These are phyloP conservation scores for Brassica juncea DNA, from an alignment of 345 rosid genomes.

Conservation along the genomic window DNA sequence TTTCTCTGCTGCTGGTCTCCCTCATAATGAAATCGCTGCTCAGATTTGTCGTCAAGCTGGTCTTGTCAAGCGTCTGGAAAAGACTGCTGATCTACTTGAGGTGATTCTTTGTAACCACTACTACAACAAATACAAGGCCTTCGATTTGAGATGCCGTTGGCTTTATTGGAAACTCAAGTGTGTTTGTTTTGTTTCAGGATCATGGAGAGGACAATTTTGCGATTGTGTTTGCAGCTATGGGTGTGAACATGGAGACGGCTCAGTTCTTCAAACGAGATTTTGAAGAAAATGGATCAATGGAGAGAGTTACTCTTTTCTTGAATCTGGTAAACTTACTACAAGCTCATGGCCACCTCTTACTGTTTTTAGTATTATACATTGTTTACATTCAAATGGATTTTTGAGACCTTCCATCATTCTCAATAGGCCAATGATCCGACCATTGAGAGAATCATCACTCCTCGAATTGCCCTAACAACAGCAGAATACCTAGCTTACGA, in stretches of 20 bases:
- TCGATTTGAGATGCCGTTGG: neutral
- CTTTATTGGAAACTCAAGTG: neutral
- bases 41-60: slow-evolving; percentile 99
- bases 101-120: slow-evolving; percentile 36
- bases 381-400: neutral
- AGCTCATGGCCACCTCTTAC: neutral
- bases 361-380: too few relatives aligned
- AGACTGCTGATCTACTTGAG: slow-evolving; percentile 72
- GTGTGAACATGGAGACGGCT: slow-evolving; percentile 99
- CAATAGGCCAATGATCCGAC: slow-evolving; percentile 95
- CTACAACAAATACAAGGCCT: neutral
- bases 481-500: slow-evolving; percentile 98
- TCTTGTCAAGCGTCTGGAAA: slow-evolving; percentile 91
- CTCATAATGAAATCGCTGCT: slow-evolving; percentile 98
- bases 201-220: slow-evolving; percentile 93
- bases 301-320: slow-evolving; percentile 90
- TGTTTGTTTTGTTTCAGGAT: slow-evolving; percentile 48
- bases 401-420: neutral
- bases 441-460: slow-evolving; percentile 94
- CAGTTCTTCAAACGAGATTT: slow-evolving; percentile 98
- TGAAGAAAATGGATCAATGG: slow-evolving; percentile 99
- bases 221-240: slow-evolving; percentile 98
- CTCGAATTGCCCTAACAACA: slow-evolving; percentile 93
- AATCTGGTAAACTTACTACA: slow-evolving; percentile 46
- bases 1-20: slow-evolving; percentile 99